Evolutionary conservation across 2,329 filamentous ascomycete species (phyloP).

Genomic region (Ascochyta fabae): DNA sequence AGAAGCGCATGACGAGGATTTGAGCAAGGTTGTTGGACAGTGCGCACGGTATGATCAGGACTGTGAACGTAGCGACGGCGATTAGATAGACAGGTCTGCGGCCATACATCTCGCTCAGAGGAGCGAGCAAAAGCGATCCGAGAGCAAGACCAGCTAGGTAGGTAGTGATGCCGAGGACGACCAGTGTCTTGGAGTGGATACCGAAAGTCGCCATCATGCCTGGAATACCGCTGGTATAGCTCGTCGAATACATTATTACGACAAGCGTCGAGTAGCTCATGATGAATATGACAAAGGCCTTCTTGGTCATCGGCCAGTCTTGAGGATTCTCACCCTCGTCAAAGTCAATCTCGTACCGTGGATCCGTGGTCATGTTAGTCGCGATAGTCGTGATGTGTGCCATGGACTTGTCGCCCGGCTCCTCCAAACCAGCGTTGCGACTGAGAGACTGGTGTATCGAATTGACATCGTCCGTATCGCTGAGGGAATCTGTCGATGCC

Average conservation of each 20-base stretch:
- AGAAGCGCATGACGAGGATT: slow-evolving; percentile 75
- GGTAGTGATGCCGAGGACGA: slow-evolving; percentile 77
- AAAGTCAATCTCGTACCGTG: slow-evolving; percentile 77
- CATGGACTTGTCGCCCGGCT: slow-evolving; percentile 31
- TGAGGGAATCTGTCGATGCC: slow-evolving; percentile 30
- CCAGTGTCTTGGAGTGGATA: slow-evolving; percentile 63
- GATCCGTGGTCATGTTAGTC: slow-evolving; percentile 52
- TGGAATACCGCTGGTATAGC: slow-evolving; percentile 74
- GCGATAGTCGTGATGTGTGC: slow-evolving; percentile 36
- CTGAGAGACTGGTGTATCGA: slow-evolving; percentile 45
- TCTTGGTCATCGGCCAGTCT: slow-evolving; percentile 70
- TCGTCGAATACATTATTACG: slow-evolving; percentile 70
- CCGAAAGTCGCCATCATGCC: slow-evolving; percentile 73
- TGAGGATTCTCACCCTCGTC: slow-evolving; percentile 67
- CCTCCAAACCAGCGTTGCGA: slow-evolving; percentile 42
- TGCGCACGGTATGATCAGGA: slow-evolving; percentile 75
- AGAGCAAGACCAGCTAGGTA: slow-evolving; percentile 77
- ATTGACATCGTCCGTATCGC: slow-evolving; percentile 29
- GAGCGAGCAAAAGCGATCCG: slow-evolving; percentile 76
- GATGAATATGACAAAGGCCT: slow-evolving; percentile 60
- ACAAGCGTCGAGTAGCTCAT: slow-evolving; percentile 64
- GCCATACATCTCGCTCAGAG: slow-evolving; percentile 74
- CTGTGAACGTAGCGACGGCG: slow-evolving; percentile 67
- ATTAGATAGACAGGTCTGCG: slow-evolving; percentile 71
- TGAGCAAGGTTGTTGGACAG: slow-evolving; percentile 70